phyloP scores from a whole-genome alignment of 345 rosid genomes.

The Euphorbia lathyris region DNA sequence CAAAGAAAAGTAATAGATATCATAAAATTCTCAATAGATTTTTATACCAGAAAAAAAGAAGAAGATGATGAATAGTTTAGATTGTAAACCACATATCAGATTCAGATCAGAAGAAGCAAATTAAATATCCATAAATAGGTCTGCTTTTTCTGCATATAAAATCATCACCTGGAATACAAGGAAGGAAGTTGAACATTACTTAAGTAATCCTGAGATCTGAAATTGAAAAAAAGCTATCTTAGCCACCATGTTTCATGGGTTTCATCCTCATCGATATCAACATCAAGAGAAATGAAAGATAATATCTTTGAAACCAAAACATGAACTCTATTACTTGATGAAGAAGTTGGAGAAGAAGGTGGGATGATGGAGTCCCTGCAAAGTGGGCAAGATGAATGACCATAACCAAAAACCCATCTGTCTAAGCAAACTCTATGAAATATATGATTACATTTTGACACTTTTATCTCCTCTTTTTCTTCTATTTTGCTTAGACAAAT shows the following conservation, averaged over 20 bases:
- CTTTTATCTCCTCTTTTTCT: conserved; percentile 30
- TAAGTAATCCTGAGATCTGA: too few species aligned
- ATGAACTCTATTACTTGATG: not conserved
- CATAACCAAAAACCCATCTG: conserved; percentile 19
- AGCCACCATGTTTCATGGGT: conserved; percentile 42
- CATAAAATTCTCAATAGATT: too few species aligned
- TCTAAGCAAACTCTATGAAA: conserved; percentile 43
- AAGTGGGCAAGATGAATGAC: conserved; percentile 34
- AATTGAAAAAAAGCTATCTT: conserved; percentile 11
- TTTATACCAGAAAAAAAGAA: too few species aligned
- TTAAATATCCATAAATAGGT: too few species aligned
- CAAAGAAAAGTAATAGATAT: too few species aligned
- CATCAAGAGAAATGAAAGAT: conserved; percentile 3
- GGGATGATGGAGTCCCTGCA: conserved; percentile 29
- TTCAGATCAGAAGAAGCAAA: too few species aligned
- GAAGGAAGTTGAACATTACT: not conserved
- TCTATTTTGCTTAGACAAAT: conserved; percentile 28
- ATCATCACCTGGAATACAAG: too few species aligned
- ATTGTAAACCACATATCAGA: too few species aligned
- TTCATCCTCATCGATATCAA: not conserved
- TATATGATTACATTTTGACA: conserved; percentile 35
- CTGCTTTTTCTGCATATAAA: too few species aligned
- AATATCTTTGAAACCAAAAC: conserved; percentile 14
- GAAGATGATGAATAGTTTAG: too few species aligned
- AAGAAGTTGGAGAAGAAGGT: not conserved